These are phyloP conservation scores for Marasmius fiardii DNA, from an alignment of 1,284 basidiomycete genomes.

Conservation along the genomic window DNA sequence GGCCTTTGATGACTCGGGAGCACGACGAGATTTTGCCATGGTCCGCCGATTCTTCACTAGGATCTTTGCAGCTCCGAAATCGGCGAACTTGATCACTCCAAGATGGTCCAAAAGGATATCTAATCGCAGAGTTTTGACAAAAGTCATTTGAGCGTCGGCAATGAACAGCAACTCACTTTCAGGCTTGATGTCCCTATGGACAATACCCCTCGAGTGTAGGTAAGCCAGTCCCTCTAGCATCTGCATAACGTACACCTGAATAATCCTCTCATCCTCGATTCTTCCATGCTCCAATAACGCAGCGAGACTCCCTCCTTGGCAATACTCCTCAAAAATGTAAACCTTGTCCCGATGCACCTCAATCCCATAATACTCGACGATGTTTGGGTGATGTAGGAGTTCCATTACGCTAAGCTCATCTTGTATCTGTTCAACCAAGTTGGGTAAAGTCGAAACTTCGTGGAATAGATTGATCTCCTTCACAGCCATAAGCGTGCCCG, in stretches of 20 bases:
- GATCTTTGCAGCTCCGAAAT: conserved; percentile 98
- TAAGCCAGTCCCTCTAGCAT: conserved; percentile 95
- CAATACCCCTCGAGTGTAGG: conserved; percentile 91
- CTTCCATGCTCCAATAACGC: conserved; percentile 90
- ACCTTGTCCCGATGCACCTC: conserved; percentile 99
- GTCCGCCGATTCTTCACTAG: conserved; percentile 91
- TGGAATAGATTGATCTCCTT: conserved; percentile 96
- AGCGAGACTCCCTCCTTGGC: conserved; percentile 93
- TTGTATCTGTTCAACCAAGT: conserved; percentile 89
- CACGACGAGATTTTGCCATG: conserved; percentile 64
- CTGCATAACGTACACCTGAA: conserved; percentile 95
- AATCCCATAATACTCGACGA: conserved; percentile 99
- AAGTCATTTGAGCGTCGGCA: neutral
- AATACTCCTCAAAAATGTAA: conserved; percentile 99
- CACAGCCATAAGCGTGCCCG: conserved; percentile 97
- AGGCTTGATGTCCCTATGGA: conserved; percentile 98
- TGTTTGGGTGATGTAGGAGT: conserved; percentile 96
- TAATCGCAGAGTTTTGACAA: conserved; percentile 29
- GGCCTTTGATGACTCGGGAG: conserved; percentile 28
- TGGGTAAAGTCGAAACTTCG: conserved; percentile 82
- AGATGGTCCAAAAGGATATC: conserved; percentile 94
- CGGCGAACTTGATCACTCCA: conserved; percentile 96
- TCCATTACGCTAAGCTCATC: conserved; percentile 99
- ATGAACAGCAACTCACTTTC: conserved; percentile 75
- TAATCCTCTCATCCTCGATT: conserved; percentile 96